phyloP scores from a whole-genome alignment of 257 asterid species.

The Oldenlandia corymbosa region DNA sequence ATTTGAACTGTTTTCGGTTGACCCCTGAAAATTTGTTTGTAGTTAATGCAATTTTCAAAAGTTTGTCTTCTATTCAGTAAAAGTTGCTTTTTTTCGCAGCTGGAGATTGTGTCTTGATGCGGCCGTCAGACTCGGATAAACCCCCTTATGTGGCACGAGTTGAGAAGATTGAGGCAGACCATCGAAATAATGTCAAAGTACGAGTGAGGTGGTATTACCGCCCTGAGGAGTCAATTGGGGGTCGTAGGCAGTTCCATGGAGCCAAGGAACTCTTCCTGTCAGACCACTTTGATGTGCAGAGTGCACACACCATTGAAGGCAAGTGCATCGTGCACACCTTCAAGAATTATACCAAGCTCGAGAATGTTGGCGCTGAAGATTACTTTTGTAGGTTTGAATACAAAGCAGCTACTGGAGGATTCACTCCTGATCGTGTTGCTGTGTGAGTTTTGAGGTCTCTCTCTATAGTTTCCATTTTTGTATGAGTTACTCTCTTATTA shows the following conservation, averaged over 20 bases:
- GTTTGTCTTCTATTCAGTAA: neutral
- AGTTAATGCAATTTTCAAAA: neutral
- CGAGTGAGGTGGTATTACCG: slow-evolving; percentile 79
- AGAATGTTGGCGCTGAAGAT: slow-evolving; percentile 78
- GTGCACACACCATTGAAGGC: slow-evolving; percentile 89
- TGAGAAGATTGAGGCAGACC: slow-evolving; percentile 73
- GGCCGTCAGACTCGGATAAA: slow-evolving; percentile 66
- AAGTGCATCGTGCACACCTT: slow-evolving; percentile 78
- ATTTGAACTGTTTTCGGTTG: neutral
- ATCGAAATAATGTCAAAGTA: slow-evolving; percentile 64
- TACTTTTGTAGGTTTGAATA: slow-evolving; percentile 82
- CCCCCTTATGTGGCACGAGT: slow-evolving; percentile 83
- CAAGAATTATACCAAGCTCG: slow-evolving; percentile 76
- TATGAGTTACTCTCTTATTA: neutral
- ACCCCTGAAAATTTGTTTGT: neutral
- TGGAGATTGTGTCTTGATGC: slow-evolving; percentile 82
- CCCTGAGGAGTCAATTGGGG: slow-evolving; percentile 82
- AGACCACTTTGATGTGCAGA: slow-evolving; percentile 75
- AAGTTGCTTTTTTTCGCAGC: slow-evolving; percentile 33
- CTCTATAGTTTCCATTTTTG: neutral
- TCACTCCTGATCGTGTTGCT: slow-evolving; percentile 87
- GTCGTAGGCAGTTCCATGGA: slow-evolving; percentile 88
- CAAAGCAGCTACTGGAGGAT: slow-evolving; percentile 86
- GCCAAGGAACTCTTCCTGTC: slow-evolving; percentile 84
- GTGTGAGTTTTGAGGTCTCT: slow-evolving; percentile 48